Evolutionary conservation across 2,329 filamentous ascomycete genomes (phyloP).

Genomic region (Achaetomium macrosporum): DNA sequence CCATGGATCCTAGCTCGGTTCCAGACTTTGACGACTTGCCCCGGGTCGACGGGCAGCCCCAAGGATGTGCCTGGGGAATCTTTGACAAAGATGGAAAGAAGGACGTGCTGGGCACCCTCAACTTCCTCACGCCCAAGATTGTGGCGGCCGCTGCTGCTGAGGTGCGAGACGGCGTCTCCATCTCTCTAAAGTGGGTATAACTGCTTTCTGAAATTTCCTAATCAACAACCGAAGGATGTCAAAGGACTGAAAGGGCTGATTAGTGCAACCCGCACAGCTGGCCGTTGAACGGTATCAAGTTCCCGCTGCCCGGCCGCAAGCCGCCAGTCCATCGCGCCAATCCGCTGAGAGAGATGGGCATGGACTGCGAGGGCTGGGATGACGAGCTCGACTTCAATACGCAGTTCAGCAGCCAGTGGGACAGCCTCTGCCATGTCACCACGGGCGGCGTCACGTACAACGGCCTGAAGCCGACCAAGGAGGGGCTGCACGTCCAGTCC

Average conservation of each 20-base stretch:
- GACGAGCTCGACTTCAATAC: constrained; percentile 52
- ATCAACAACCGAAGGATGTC: no score
- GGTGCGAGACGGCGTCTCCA: constrained; percentile 42
- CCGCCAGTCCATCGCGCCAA: constrained; percentile 33
- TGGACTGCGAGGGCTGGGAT: constrained; percentile 35
- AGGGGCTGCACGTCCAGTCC: constrained; percentile 27
- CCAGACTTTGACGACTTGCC: constrained; percentile 42
- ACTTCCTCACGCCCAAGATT: constrained; percentile 44
- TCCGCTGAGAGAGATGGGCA: constrained; percentile 30
- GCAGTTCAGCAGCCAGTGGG: constrained; percentile 52
- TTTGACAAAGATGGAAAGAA: constrained; percentile 46
- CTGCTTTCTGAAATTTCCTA: no score
- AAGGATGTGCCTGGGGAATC: constrained; percentile 48
- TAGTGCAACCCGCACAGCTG: constrained; percentile 28
- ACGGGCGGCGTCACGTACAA: constrained; percentile 46
- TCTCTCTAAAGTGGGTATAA: constrained; percentile 48
- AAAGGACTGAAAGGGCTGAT: background rate
- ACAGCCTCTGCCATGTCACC: constrained; percentile 43
- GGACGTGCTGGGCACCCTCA: constrained; percentile 47
- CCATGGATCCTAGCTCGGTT: constrained; percentile 25
- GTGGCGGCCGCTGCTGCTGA: constrained; percentile 38
- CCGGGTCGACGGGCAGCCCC: constrained; percentile 37
- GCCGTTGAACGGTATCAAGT: constrained; percentile 38
- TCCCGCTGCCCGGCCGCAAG: constrained; percentile 33
- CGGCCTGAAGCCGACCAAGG: constrained; percentile 35